A percentile compares a stretch with the other conserved stretches of the same genome.
These are phyloP conservation scores for Aechmea fasciata DNA, from an alignment of 176 grass and related monocot genomes.

Conservation along the genomic window DNA sequence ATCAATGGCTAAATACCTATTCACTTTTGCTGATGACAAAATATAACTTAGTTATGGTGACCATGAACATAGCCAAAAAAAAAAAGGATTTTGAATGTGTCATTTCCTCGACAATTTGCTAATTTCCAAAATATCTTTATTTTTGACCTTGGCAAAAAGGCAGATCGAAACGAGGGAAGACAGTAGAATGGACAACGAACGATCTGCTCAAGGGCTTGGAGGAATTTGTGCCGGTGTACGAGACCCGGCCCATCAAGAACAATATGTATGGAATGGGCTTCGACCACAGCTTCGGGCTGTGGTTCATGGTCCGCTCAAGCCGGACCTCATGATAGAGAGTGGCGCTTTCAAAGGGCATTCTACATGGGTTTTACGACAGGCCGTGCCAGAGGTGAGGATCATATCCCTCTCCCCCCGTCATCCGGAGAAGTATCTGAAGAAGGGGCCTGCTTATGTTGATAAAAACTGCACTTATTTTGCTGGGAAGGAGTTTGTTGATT, in stretches of 20 bases:
- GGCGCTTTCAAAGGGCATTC: conserved; percentile 92
- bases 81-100: not conserved
- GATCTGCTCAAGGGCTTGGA: conserved; percentile 71
- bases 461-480: conserved; percentile 81
- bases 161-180: conserved; percentile 72
- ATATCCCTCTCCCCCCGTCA: conserved; percentile 74
- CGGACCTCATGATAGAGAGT: conserved; percentile 85
- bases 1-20: not conserved
- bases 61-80: not conserved
- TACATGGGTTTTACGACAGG: conserved; percentile 80
- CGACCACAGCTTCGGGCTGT: conserved; percentile 91
- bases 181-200: conserved; percentile 52
- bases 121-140: conserved; percentile 21
- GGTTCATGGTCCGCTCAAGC: conserved; percentile 89
- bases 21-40: not conserved
- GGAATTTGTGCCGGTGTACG: conserved; percentile 80
- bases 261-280: conserved; percentile 90
- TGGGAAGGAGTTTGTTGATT: conserved; percentile 80
- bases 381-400: conserved; percentile 61
- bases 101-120: not conserved
- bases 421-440: conserved; percentile 79
- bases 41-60: not conserved
- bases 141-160: conserved; percentile 51
- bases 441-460: conserved; percentile 90
- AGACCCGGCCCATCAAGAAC: conserved; percentile 78